Base-by-base conservation (phyloP, 106 monocot species). In the Hemerocallis citrina region DNA sequence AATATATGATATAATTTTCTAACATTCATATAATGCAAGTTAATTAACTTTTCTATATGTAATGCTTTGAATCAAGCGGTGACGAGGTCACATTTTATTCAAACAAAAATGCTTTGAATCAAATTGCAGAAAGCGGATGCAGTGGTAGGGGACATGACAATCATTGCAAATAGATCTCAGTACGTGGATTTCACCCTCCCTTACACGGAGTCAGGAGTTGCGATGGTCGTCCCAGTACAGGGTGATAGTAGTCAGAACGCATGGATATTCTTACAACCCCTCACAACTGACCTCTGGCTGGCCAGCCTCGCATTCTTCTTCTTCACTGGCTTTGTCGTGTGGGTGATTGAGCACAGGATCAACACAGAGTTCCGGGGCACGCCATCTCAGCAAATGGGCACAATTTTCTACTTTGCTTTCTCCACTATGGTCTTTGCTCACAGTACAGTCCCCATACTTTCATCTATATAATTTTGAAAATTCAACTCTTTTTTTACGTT, bases 171-270 rank as follows among this genome's bases (percentile, higher is more conserved):
- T 37, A 52, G 83, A 36, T 63, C 71, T 0, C 21, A 16, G 11
- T 64, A 59, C 33, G 83, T 83, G 19, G 83, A 83, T 7, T 83
- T 83, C 54, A 83, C 75, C 9, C 25, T 83, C 58, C 78, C 83
- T 7, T 83, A 71, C 62, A 75, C 67, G 0, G 83, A 78, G 20
- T 75, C 71, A 3, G 75, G 83, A 45, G 74, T 78, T 45, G 57
- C 78, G 33, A 78, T 78, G 74, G 17, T 83, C 9, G 83, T 78
- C 16, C 65, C 75, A 1, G 46, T 78, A n/a, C 41, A 67, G 36
- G 34, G 42, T 15, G 63, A 73, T 15, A 7, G 40, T n/a, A 64
- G 56, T 19, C 44, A 35, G 22, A 71, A 69, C 43, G 40, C 29
- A n/a, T 78, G 78, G 75, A 78, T 75, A n/a, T 78, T 83, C 72